Evolutionary conservation across 2,329 filamentous ascomycete species (phyloP).

Genomic region (Paecilomyces sp.): DNA sequence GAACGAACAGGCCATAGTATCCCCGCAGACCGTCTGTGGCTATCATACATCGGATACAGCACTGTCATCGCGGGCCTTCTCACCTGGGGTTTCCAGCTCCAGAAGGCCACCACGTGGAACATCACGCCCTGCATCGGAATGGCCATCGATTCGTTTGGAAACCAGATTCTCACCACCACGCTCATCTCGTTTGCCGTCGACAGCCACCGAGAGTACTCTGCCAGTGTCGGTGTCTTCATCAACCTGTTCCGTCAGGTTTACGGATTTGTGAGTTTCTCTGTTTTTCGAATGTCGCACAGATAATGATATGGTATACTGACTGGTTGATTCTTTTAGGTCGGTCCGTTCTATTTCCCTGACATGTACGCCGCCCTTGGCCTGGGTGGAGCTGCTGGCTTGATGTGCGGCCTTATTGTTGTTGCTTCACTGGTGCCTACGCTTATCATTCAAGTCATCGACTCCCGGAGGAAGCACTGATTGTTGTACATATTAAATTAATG

Average conservation of each 20-base stretch:
- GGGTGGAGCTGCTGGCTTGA: not conserved
- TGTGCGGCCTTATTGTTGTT: not conserved
- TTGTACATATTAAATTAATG: not conserved
- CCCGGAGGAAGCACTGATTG: not conserved
- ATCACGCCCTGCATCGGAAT: not conserved
- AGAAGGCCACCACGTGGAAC: not conserved
- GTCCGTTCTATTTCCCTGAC: not conserved
- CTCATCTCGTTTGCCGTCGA: not conserved
- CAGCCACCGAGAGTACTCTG: not conserved
- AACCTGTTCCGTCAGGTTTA: not conserved
- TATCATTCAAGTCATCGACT: not conserved
- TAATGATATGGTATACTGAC: not conserved
- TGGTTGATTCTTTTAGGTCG: not conserved
- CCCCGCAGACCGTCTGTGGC: not conserved
- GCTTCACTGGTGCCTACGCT: not conserved
- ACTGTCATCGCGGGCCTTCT: not conserved
- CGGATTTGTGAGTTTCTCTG: not conserved
- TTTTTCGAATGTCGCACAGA: not conserved
- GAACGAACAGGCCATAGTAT: not conserved
- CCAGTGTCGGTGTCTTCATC: not conserved
- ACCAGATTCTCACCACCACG: not conserved
- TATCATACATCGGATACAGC: not conserved
- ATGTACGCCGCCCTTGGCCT: not conserved
- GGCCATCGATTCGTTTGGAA: not conserved
- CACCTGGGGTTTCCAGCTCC: not conserved